A percentile compares a stretch with the other conserved stretches of the same genome.
Evolutionary conservation across 257 asterid genomes (phyloP).

Genomic region (Mitragyna speciosa): DNA sequence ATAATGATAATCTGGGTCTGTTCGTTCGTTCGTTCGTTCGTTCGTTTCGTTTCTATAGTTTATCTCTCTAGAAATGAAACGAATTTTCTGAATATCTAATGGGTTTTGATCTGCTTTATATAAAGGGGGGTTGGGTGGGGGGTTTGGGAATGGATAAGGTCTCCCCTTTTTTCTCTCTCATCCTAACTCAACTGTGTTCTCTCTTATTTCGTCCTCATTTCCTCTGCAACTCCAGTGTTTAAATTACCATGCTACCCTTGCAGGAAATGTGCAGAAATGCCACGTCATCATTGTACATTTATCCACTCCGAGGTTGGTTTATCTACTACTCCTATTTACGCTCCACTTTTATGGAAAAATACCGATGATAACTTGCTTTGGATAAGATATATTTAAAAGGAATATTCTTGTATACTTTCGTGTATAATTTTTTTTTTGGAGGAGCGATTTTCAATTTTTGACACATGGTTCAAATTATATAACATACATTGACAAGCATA

Average conservation of each 20-base stretch:
- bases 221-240: slow-evolving; percentile 23
- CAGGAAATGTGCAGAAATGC: background rate
- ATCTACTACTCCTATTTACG: too few species aligned
- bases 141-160: slow-evolving; percentile 56
- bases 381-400: too few species aligned
- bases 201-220: slow-evolving; percentile 19
- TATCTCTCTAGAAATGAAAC: background rate
- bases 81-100: background rate
- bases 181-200: slow-evolving; percentile 29
- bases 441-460: too few species aligned
- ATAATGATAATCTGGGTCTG: background rate
- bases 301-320: background rate
- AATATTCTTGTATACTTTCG: too few species aligned
- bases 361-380: too few species aligned
- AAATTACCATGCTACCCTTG: slow-evolving; percentile 10
- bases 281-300: background rate
- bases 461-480: too few species aligned
- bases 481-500: too few species aligned
- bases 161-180: slow-evolving; percentile 18
- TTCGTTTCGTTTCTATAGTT: background rate
- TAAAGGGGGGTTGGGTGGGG: slow-evolving; percentile 21
- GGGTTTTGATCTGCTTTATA: slow-evolving; percentile 44
- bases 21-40: background rate
- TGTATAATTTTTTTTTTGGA: too few species aligned
- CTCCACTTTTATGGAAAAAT: too few species aligned